Conservation (phyloP, 2,329 filamentous ascomycete genomes). For the Fusarium staphyleae region DNA sequence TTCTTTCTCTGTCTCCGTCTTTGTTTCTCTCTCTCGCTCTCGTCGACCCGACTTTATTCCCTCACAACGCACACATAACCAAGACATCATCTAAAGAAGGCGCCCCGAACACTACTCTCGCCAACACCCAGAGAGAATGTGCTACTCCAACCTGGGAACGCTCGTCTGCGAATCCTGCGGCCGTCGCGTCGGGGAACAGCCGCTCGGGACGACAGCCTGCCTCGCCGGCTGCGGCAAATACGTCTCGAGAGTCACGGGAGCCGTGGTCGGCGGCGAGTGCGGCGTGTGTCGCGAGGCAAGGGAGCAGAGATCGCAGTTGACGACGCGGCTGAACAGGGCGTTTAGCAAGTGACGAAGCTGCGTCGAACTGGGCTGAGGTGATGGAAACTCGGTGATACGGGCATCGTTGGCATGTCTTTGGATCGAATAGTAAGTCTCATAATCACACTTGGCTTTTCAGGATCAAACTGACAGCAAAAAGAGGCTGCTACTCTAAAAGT, state of each 20-base stretch:
- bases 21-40: not conserved
- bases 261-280: conserved; percentile 37
- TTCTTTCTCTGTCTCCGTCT: conserved; percentile 5
- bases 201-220: conserved; percentile 37
- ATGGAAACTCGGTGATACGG: no score
- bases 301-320: conserved; percentile 32
- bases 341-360: conserved; percentile 32
- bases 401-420: no score
- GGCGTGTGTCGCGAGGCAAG: conserved; percentile 35
- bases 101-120: no score
- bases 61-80: not conserved
- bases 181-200: conserved; percentile 37
- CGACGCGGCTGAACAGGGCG: conserved; percentile 32
- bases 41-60: not conserved
- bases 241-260: conserved; percentile 37
- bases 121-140: conserved; percentile 22
- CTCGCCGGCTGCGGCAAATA: conserved; percentile 39
- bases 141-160: conserved; percentile 37
- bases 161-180: conserved; percentile 35
- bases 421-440: no score
- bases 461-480: no score
- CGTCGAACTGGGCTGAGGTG: not conserved
- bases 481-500: no score
- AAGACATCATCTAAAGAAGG: not conserved
- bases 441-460: no score